Base-by-base conservation (phyloP, 2,329 filamentous ascomycete species). In the Phyllosticta capitalensis region DNA sequence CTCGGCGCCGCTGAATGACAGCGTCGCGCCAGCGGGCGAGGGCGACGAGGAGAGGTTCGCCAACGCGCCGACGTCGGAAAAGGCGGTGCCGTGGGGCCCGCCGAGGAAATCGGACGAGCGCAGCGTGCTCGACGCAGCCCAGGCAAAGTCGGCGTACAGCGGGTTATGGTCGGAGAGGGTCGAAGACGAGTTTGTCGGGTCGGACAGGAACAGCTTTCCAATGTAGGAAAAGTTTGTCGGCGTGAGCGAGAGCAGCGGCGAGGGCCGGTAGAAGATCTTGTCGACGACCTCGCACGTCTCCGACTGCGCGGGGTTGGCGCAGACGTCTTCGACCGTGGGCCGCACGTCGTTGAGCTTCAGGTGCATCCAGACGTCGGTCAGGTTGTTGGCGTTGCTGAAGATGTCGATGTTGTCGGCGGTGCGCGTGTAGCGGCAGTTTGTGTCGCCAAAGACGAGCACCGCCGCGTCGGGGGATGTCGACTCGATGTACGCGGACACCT, bases 161-260 rank as follows among this genome's bases (percentile, higher is more conserved):
- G 84, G 83, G 69, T 87, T 85, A 67, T 88, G 84, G 67, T 88
- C 85, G 1, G 81, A 81, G 24, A 88, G 74, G 19, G 85, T 74
- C 62, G 68, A 78, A 26, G 82, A 83, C 63, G 84, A 73, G 2
- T 75, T 54, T 67, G 84, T 79, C 1, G 30, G 30, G 30, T 38
- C 30, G 52, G 52, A 30, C 14, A 86, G 69, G 72, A 88, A 88
- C 65, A 75, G 76, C 52, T 66, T 65, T 52, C 80, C 77, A 12
- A 78, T 80, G 68, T 88, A 88, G 65, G 73, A 74, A 67, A 81
- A 85, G 21, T 67, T 68, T 0, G 74, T 79, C 0, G 81, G 81
- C 0, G 67, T 63, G 2, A 86, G 74, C 28, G 66, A 67, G 4
- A 83, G 64, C 3, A 78, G 64, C n/a, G 75, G 65, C 19, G 76